Evolutionary conservation across 495 filamentous ascomycete genomes (phyloP), one percentile per base, ranked within the genome.

Genomic region (Talaromyces borbonicus): DNA sequence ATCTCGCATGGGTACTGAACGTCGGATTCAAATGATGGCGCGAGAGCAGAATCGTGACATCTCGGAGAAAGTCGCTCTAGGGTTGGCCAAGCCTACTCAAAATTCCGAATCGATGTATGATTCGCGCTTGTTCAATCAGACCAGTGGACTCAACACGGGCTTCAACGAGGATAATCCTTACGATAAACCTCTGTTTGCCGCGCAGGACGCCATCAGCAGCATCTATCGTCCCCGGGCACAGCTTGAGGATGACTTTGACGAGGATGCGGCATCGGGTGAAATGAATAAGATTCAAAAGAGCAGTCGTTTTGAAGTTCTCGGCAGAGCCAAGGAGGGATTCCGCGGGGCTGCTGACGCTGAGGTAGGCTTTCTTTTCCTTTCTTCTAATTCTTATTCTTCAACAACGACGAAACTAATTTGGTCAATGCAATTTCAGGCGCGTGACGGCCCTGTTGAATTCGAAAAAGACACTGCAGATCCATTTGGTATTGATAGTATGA

Each of bases 91-190:
- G 63, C 92, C 92, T 5, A 94, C 93, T 1, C 81, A 87, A 61
- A 83, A 79, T 9, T 79, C 78, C 9, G 92, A 97, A 61, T 73
- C 84, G 16, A 97, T 96, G 92, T 99, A 87, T 71, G 92, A 99
- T 64, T 93, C 87, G 3, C 77, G 92, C 39, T 66, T 99, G 31
- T 99, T 99, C 67, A 95, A 96, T 64, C 88, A 93, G 67, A 84
- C 78, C 15, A 85, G 81, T 54, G 93, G 90, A 9, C 92, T 99
- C 65, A 79, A 82, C 52, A 59, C 75, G 25, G 93, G 92, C 16
- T 90, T 95, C 74, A 99, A 99, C 60, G 92, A 99, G 62, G 93
- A 99, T 60, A 88, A 99, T 54, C 80, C 80, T 1, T 99, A 97
- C 69, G 93, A 97, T 64, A 96, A 95, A 62, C 92, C 93, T 41